Evolutionary conservation across 257 asterid species (phyloP).

Genomic region (Solanum acaule): DNA sequence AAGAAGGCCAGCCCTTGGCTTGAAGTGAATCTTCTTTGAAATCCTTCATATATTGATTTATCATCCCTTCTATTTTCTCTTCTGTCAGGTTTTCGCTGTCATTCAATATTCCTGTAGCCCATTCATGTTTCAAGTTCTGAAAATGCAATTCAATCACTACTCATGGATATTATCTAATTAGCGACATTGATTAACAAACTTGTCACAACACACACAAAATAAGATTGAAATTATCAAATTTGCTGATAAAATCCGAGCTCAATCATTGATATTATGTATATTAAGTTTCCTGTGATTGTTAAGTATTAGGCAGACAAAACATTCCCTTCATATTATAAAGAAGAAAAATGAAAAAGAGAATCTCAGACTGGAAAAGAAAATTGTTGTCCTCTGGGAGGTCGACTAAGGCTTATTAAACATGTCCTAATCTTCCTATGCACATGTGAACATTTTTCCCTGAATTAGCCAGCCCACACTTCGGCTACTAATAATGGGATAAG

Average conservation of each 20-base stretch:
- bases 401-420: neutral
- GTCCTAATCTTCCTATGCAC: neutral
- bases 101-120: conserved; percentile 29
- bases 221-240: neutral
- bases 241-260: neutral
- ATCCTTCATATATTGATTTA: conserved; percentile 21
- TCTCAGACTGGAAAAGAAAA: too few relatives aligned
- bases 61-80: conserved; percentile 26
- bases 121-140: conserved; percentile 27
- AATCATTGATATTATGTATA: neutral
- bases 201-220: neutral
- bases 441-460: neutral
- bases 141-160: neutral
- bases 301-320: neutral
- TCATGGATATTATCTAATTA: conserved; percentile 4
- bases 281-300: neutral
- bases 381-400: rapidly evolving
- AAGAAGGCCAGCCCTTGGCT: conserved; percentile 35
- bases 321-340: too few relatives aligned
- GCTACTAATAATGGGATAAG: neutral
- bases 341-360: neutral
- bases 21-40: conserved; percentile 18
- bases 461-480: neutral
- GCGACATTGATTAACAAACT: neutral
- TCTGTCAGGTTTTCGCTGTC: conserved; percentile 24